Percentiles rank a stretch among this genome's conserved stretches.
Evolutionary conservation across 2,329 filamentous ascomycete genomes (phyloP).

Genomic region (Clonostachys chloroleuca): DNA sequence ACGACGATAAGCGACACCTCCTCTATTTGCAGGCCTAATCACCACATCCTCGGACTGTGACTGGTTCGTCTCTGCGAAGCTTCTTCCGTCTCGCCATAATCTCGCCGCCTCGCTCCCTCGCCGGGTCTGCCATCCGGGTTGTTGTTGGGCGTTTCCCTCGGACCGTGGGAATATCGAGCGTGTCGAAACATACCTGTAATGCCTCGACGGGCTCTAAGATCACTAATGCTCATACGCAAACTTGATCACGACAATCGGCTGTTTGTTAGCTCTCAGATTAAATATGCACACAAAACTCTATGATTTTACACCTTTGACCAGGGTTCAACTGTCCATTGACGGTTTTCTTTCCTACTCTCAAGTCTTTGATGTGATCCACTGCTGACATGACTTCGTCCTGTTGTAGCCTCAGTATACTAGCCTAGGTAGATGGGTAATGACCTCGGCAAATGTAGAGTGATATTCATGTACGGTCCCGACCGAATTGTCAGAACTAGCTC

Average conservation of each 20-base stretch:
- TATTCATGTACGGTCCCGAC: too few relatives aligned
- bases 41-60: not conserved
- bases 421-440: too few relatives aligned
- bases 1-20: constrained; percentile 62
- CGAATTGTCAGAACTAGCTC: too few relatives aligned
- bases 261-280: constrained; percentile 36
- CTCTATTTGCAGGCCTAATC: constrained; percentile 3
- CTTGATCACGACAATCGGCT: constrained; percentile 33
- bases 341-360: constrained; percentile 3
- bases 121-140: not conserved
- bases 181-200: constrained; percentile 14
- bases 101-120: not conserved
- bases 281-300: constrained; percentile 20
- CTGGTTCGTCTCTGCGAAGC: constrained; percentile 2
- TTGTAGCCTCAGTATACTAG: too few relatives aligned
- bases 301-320: not conserved
- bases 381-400: too few relatives aligned
- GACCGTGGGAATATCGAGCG: constrained; percentile 4
- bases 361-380: not conserved
- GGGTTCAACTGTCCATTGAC: constrained; percentile 1
- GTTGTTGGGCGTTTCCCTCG: constrained; percentile 1
- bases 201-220: constrained; percentile 21
- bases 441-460: too few relatives aligned
- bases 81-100: constrained; percentile 1
- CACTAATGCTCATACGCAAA: constrained; percentile 31